Conservation (phyloP, 768 basidiomycete species). For the Mycena belliarum region DNA sequence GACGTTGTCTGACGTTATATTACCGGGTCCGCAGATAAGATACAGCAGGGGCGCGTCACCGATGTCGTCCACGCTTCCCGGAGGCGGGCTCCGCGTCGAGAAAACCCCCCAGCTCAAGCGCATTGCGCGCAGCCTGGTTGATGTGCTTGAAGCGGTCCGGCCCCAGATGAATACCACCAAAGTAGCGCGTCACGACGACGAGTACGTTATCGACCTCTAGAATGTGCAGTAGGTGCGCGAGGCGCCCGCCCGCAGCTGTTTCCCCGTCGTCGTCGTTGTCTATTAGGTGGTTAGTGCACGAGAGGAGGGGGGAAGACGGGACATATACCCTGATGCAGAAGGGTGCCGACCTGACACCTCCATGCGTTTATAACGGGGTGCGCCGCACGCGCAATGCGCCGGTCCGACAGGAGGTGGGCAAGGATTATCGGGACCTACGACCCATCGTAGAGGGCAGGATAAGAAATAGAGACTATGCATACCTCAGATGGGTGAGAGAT, state of each 20-base stretch:
- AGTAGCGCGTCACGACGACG: constrained; percentile 91
- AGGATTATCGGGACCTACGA: constrained; percentile 68
- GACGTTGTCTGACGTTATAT: no score
- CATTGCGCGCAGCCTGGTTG: constrained; percentile 92
- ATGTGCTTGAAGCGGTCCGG: constrained; percentile 92
- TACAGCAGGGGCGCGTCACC: background rate
- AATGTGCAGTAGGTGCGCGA: constrained; percentile 90
- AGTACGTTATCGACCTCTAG: constrained; percentile 82
- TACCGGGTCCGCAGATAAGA: no score
- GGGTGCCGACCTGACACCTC: constrained; percentile 66
- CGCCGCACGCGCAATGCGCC: constrained; percentile 71
- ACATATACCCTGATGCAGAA: constrained; percentile 75
- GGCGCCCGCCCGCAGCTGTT: constrained; percentile 85
- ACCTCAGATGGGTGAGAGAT: constrained; percentile 81
- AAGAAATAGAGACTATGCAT: background rate
- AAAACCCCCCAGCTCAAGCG: constrained; percentile 86
- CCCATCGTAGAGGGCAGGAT: constrained; percentile 17
- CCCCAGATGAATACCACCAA: constrained; percentile 89
- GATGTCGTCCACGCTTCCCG: constrained; percentile 12
- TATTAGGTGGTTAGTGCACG: constrained; percentile 27
- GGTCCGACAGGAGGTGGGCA: constrained; percentile 67
- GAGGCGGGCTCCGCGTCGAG: constrained; percentile 46
- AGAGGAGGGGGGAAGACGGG: background rate
- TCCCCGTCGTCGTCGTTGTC: constrained; percentile 97
- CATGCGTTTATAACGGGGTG: constrained; percentile 84